A percentile compares a stretch with the other conserved stretches of the same genome.
These are phyloP conservation scores for Carallia pectinifolia DNA, from an alignment of 345 rosid genomes.

Conservation along the genomic window DNA sequence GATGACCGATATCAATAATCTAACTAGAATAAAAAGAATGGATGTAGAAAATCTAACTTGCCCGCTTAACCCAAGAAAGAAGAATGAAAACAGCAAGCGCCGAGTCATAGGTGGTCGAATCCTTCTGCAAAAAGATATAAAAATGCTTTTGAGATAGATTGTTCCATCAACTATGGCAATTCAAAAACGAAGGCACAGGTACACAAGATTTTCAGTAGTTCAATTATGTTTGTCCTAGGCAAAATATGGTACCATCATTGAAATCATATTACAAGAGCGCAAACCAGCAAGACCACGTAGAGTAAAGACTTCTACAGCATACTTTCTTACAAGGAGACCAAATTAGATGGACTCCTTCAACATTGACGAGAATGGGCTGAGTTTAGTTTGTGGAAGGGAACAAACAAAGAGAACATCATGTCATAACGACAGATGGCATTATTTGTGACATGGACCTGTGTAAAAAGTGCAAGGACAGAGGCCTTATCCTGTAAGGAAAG, in stretches of 20 bases:
- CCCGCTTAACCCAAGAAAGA: constrained; percentile 94
- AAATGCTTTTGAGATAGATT: not conserved
- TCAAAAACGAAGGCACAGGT: not conserved
- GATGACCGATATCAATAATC: not conserved
- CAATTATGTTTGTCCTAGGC: not conserved
- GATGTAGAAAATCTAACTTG: constrained; percentile 30
- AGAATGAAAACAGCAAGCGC: constrained; percentile 61
- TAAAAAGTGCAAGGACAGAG: too few species aligned
- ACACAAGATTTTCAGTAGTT: not conserved
- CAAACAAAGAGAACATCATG: not conserved
- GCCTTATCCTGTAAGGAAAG: too few species aligned
- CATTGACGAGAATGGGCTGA: not conserved
- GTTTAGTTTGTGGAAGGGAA: not conserved
- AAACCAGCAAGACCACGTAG: not conserved
- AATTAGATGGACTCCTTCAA: not conserved
- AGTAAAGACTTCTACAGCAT: not conserved
- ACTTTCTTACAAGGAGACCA: not conserved
- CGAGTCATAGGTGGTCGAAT: constrained; percentile 71
- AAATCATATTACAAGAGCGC: not conserved
- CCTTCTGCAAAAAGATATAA: constrained; percentile 44
- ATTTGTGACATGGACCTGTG: too few species aligned
- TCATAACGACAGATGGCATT: too few species aligned
- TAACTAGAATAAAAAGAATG: constrained; percentile 10
- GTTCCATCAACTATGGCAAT: too few species aligned
- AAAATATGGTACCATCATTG: not conserved